Evolutionary conservation across 441 rosid genomes (phyloP), one percentile per base, ranked within the genome.

Genomic region (Euphorbia celastroides): DNA sequence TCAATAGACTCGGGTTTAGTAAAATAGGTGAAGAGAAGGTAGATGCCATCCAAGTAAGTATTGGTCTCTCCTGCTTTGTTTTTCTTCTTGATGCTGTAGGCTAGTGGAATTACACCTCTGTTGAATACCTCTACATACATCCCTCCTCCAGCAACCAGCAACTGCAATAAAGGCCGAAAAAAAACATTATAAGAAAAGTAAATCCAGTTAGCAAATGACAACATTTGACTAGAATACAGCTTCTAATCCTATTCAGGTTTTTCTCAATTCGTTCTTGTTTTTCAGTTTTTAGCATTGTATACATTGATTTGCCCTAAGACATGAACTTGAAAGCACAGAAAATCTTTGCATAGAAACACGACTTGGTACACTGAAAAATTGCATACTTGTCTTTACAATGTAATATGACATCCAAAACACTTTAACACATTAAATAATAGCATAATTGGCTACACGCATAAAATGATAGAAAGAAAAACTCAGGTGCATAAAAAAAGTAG

Each of bases 101-200:
- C 88, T 66, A 90, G 72, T 41, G 97, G 97, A 74, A 94, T 80
- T 31, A 89, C 96, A 38, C 99, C 99, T 82, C 97, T 83, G 83
- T 91, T 91, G 81, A 89, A 91, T 20, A 91, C 95, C 79, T 94
- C 99, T 1, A 89, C 83, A 22, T 91, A 89, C 99, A 91, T 94
- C 71, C 97, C 97, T 12, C 97, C 97, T 2, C 94, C 97, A 12
- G 97, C 96, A 61, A 94, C 91, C 66, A 94, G 97, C 80, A 94
- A 69, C 99, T 94, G 82, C 74, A 13, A 44, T 2, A 38, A 2
- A 66, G 56, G 50, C 50, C n/a, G 13, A 44, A 2, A 44, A 17
- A 19, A 44, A 44, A 14, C 50, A 44, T 2, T 14, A 44, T 44
- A 19, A 7, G n/a, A 10, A 41, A 11, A 41, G 12, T 41, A 14